phyloP scores from a whole-genome alignment of 2,329 filamentous ascomycete genomes.

The Pseudogymnoascus sp. region DNA sequence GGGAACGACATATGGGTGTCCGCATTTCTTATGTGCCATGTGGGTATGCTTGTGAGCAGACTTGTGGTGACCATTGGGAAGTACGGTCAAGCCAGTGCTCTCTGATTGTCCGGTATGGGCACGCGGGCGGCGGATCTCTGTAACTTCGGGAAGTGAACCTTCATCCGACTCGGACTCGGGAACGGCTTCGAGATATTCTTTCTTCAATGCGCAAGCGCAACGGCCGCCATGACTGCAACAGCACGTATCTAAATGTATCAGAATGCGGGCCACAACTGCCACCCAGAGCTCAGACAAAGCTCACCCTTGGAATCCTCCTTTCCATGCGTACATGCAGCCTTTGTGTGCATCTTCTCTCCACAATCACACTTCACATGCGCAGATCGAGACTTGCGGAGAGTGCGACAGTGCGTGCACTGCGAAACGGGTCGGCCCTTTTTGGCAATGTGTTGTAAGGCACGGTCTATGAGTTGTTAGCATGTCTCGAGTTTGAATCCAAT shows the following conservation, averaged over 20 bases:
- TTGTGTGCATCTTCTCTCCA: conserved; percentile 72
- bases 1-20: conserved; percentile 50
- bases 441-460: conserved; percentile 87
- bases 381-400: conserved; percentile 89
- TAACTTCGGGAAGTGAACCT: conserved; percentile 37
- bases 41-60: conserved; percentile 53
- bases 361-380: conserved; percentile 96
- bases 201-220: conserved; percentile 59
- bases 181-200: conserved; percentile 55
- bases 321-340: conserved; percentile 48
- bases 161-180: conserved; percentile 56
- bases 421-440: conserved; percentile 96
- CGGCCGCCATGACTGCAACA: conserved; percentile 63
- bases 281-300: conserved; percentile 23
- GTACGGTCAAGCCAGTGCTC: conserved; percentile 46
- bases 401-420: conserved; percentile 94
- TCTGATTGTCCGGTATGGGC: conserved; percentile 56
- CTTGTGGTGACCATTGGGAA: conserved; percentile 58
- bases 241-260: conserved; percentile 49
- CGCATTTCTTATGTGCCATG: conserved; percentile 49
- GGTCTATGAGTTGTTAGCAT: conserved; percentile 50
- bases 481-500: conserved; percentile 16
- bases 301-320: conserved; percentile 40
- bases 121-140: conserved; percentile 42
- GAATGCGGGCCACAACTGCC: conserved; percentile 18